Conservation (phyloP, 2,329 filamentous ascomycete species). For the Hymenoscyphus scutula region DNA sequence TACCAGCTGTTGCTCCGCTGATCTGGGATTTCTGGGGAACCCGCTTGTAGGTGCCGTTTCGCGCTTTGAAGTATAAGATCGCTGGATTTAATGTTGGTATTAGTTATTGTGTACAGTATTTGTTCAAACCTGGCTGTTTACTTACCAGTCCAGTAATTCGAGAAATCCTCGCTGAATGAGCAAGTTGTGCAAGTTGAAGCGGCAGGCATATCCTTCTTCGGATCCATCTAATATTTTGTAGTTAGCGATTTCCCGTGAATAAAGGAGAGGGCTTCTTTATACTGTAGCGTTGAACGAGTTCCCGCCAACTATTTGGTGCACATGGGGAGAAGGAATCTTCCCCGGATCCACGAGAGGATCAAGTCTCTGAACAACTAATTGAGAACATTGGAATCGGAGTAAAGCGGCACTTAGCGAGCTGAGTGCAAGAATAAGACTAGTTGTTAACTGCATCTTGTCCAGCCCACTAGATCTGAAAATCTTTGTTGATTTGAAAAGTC, state of each 20-base stretch:
- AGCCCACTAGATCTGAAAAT: not conserved
- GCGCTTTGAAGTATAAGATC: constrained; percentile 33
- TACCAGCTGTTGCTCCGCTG: constrained; percentile 36
- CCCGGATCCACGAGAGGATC: constrained; percentile 24
- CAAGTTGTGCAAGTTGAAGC: constrained; percentile 36
- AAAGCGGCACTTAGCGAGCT: constrained; percentile 7
- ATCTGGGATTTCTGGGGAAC: constrained; percentile 29
- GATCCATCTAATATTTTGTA: constrained; percentile 33
- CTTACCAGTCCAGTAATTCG: constrained; percentile 35
- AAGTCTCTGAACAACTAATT: constrained; percentile 23
- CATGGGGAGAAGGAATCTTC: constrained; percentile 16
- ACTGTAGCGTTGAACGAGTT: constrained; percentile 40
- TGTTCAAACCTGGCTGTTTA: not conserved
- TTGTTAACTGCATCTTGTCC: constrained; percentile 17
- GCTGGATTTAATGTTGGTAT: constrained; percentile 12
- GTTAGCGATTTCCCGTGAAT: not conserved
- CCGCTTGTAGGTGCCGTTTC: constrained; percentile 35
- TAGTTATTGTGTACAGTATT: not conserved
- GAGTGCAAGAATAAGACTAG: constrained; percentile 14
- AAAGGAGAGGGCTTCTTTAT: not conserved
- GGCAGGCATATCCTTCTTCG: constrained; percentile 30
- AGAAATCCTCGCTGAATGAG: constrained; percentile 39
- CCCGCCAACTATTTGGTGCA: constrained; percentile 25
- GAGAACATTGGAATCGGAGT: constrained; percentile 25
- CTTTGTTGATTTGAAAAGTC: not conserved